Base-by-base conservation (phyloP, 345 rosid genomes). In the Carallia brachiata region DNA sequence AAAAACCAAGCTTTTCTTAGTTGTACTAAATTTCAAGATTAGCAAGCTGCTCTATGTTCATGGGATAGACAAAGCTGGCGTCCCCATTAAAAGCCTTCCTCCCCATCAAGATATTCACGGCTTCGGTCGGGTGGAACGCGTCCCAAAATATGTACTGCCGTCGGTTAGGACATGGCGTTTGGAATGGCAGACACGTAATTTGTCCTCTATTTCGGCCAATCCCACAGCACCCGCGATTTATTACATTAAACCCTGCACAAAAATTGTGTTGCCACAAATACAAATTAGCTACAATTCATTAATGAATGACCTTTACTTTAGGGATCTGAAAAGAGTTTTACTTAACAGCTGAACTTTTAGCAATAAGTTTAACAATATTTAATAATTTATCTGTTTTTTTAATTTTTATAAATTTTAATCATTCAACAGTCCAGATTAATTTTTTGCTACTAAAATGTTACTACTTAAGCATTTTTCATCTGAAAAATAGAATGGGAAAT, bases 61-160 rank as follows among this genome's bases (percentile, higher is more conserved):
- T 80, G 1, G 98, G 99, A 70, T 79, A 90, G 30, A 84, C 91
- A 2, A 81, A n/a, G 44, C 74, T 77, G 4, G 59, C 53, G 48
- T 88, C 92, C 6, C 97, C 98, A 15, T 80, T 83, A 80, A 90
- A 88, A 3, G 96, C 94, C 58, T 82, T 86, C 66, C 82, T 86
- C 1, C 85, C 96, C 91, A 90, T 84, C 6, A 90, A 57, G 32
- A 92, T 77, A 70, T 95, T 95, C 48, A 95, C 98, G n/a, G 87
- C 82, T 82, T 90, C 83, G n/a, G 97, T 95, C 17, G 97, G 99
- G 77, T 95, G 97, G 63, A 92, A 95, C 8, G 99, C 99, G 57
- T 95, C 99, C 99, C 99, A 95, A 67, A 95, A 95, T 1, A 95
- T 69, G 56, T 89, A 95, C 30, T 84, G 80, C 9, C 88, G 85